Evolutionary conservation across 2,329 filamentous ascomycete species (phyloP).

Genomic region (Penicillium hordei): DNA sequence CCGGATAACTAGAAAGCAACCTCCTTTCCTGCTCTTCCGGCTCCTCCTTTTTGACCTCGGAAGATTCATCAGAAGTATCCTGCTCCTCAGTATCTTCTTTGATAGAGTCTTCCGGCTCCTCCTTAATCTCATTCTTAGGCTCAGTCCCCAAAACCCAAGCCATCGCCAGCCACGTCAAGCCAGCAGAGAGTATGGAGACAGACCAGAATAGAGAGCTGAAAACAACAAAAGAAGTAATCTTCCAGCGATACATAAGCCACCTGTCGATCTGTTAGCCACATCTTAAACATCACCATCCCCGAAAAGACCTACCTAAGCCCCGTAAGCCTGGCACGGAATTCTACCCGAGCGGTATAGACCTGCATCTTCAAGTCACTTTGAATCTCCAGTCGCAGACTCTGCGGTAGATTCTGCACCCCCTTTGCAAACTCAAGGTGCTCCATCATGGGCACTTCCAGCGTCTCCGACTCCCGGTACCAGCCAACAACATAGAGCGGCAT

Average conservation of each 20-base stretch:
- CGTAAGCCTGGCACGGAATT: conserved; percentile 70
- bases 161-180: conserved; percentile 63
- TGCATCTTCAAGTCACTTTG: conserved; percentile 70
- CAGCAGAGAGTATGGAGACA: conserved; percentile 68
- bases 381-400: conserved; percentile 62
- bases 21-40: conserved; percentile 5
- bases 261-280: conserved; percentile 39
- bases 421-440: conserved; percentile 67
- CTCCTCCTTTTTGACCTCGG: conserved; percentile 34
- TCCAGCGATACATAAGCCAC: conserved; percentile 85
- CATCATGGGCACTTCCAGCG: conserved; percentile 67
- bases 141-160: conserved; percentile 40
- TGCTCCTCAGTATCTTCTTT: conserved; percentile 21
- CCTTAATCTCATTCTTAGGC: conserved; percentile 32
- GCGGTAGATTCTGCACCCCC: conserved; percentile 55
- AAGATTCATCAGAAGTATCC: conserved; percentile 21
- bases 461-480: conserved; percentile 63
- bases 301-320: conserved; percentile 59
- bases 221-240: conserved; percentile 65
- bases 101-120: conserved; percentile 22
- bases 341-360: conserved; percentile 69
- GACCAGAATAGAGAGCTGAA: conserved; percentile 75
- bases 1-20: conserved; percentile 20
- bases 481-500: conserved; percentile 70
- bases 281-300: neutral